A percentile compares a stretch with the other conserved stretches of the same genome.
Evolutionary conservation across 164 flowering plant species (phyloP).

Genomic region (Vitis riparia): DNA sequence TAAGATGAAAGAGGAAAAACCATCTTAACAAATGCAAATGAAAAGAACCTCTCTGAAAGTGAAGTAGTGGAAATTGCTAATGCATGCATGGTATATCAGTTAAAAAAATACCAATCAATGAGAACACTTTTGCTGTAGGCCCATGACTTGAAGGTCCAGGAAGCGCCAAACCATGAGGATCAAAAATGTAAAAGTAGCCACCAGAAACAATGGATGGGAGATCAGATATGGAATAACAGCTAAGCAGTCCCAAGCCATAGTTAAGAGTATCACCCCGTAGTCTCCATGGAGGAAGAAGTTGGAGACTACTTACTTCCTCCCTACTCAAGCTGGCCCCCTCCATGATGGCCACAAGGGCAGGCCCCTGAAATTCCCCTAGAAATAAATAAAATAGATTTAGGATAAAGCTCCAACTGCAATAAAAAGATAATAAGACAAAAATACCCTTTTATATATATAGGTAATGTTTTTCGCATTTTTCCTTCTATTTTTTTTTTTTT

Average conservation of each 20-base stretch:
- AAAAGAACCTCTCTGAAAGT: neutral
- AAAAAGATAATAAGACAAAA: neutral
- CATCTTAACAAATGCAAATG: neutral
- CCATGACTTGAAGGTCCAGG: slow-evolving; percentile 47
- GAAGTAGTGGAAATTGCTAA: neutral
- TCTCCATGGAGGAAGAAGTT: slow-evolving; percentile 93
- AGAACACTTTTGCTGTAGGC: slow-evolving; percentile 81
- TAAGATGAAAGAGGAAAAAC: no score
- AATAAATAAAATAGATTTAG: slow-evolving; percentile 8
- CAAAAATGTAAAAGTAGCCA: slow-evolving; percentile 86
- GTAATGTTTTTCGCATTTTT: no score
- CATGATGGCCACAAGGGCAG: slow-evolving; percentile 74
- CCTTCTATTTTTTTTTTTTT: no score
- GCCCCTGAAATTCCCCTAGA: slow-evolving; percentile 96
- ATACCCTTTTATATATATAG: no score
- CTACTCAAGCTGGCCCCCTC: slow-evolving; percentile 84
- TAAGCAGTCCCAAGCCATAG: slow-evolving; percentile 88
- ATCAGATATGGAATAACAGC: slow-evolving; percentile 73
- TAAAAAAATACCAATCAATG: slow-evolving; percentile 63
- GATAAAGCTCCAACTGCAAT: neutral
- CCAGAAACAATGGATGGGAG: slow-evolving; percentile 70
- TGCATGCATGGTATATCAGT: neutral
- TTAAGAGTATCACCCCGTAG: slow-evolving; percentile 73
- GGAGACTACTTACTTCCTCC: slow-evolving; percentile 79
- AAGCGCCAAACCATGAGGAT: slow-evolving; percentile 83